Percentiles rank a stretch among this genome's conserved stretches.
These are phyloP conservation scores for Gastrodia elata DNA, from an alignment of 106 monocot genomes.

Conservation along the genomic window DNA sequence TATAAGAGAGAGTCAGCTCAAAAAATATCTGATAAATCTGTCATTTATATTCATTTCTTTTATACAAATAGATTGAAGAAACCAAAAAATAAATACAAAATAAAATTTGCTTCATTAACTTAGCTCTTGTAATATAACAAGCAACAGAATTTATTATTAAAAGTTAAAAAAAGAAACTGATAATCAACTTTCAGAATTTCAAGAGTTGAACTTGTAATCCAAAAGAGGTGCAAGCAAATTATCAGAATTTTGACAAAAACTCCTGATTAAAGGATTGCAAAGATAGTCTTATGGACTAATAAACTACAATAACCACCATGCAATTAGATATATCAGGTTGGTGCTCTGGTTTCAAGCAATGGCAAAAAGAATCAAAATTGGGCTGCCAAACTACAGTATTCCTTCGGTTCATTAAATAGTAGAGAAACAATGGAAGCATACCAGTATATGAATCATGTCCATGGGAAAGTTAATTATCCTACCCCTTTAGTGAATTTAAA, in stretches of 20 bases:
- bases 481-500: constrained; percentile 84
- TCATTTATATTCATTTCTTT: neutral
- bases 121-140: neutral
- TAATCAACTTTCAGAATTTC: neutral
- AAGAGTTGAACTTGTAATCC: neutral
- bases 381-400: neutral
- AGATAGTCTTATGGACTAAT: neutral
- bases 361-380: neutral
- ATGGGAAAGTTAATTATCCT: constrained; percentile 10
- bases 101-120: neutral
- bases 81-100: neutral
- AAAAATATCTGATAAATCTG: neutral
- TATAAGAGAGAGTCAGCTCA: neutral
- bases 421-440: neutral
- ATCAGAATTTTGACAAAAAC: neutral
- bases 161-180: neutral
- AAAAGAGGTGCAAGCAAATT: neutral
- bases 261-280: neutral
- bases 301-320: neutral
- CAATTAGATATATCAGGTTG: neutral
- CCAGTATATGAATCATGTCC: neutral
- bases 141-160: too few relatives aligned
- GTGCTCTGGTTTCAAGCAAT: neutral
- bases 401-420: neutral
- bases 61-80: neutral